Conservation (phyloP, 148 eudicot genomes). For the Vaccinium corymbosum region DNA sequence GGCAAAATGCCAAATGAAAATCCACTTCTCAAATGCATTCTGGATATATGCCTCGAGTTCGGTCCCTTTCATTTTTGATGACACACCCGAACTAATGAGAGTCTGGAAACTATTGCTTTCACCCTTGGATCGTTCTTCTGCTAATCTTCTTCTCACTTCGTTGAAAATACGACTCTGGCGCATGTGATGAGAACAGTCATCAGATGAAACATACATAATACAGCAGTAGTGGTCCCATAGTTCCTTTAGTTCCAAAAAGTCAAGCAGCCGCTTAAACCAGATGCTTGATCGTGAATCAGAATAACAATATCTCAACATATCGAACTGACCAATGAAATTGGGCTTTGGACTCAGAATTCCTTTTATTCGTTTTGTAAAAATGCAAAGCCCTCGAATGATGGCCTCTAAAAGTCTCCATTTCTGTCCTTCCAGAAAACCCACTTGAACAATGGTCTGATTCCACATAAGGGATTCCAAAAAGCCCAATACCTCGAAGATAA, state of each 20-base stretch:
- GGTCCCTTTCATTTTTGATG: neutral
- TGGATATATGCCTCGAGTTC: neutral
- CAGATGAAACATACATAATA: neutral
- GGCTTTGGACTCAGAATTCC: neutral
- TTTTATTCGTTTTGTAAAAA: neutral
- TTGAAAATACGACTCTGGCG: neutral
- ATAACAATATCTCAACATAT: neutral
- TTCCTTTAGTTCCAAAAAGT: neutral
- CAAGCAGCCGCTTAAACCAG: neutral
- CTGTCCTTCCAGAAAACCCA: neutral
- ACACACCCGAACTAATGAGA: neutral
- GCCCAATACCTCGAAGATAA: neutral
- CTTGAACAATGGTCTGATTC: neutral
- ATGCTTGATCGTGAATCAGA: neutral
- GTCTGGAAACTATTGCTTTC: neutral
- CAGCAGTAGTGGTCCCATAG: neutral
- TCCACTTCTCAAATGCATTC: neutral
- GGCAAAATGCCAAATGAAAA: constrained; percentile 7
- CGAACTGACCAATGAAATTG: constrained; percentile 1
- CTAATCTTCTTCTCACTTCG: neutral
- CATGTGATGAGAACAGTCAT: neutral
- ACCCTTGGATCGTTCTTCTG: too few relatives aligned
- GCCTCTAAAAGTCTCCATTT: neutral
- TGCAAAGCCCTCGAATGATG: neutral
- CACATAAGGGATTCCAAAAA: neutral